Conservation (phyloP, 441 rosid species). For the Bruguiera hainesii region DNA sequence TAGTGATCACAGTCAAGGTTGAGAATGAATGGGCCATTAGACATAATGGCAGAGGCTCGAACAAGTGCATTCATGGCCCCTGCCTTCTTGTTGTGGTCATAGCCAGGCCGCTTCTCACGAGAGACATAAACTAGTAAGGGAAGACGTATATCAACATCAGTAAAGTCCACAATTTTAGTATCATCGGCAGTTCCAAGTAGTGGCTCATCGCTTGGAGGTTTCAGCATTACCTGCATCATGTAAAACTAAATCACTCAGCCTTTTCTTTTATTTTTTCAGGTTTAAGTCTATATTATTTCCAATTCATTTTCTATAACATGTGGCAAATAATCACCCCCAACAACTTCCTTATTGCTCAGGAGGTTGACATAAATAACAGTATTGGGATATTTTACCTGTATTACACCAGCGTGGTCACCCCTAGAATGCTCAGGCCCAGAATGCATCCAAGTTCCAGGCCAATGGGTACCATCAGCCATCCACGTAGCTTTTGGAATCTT, state of each 20-base stretch:
- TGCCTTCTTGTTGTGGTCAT: conserved; percentile 91
- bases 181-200: conserved; percentile 58
- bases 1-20: conserved; percentile 95
- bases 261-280: not conserved
- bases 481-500: conserved; percentile 87
- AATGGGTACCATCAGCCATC: conserved; percentile 90
- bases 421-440: conserved; percentile 63
- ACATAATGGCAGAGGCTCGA: conserved; percentile 92
- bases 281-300: no score
- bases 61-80: conserved; percentile 96
- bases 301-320: no score
- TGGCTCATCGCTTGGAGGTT: conserved; percentile 82
- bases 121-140: conserved; percentile 84
- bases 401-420: conserved; percentile 83
- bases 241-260: conserved; percentile 1
- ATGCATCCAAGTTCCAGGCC: conserved; percentile 79
- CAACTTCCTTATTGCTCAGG: no score
- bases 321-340: no score
- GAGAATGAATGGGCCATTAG: conserved; percentile 88
- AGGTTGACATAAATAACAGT: no score
- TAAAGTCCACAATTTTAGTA: conserved; percentile 53
- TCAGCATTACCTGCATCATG: conserved; percentile 68
- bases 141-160: conserved; percentile 76
- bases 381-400: conserved; percentile 46
- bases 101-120: conserved; percentile 90